A percentile compares a stretch with the other conserved stretches of the same genome.
Evolutionary conservation across 2,329 filamentous ascomycete genomes (phyloP).

Genomic region (Pleoardoris graminearum): DNA sequence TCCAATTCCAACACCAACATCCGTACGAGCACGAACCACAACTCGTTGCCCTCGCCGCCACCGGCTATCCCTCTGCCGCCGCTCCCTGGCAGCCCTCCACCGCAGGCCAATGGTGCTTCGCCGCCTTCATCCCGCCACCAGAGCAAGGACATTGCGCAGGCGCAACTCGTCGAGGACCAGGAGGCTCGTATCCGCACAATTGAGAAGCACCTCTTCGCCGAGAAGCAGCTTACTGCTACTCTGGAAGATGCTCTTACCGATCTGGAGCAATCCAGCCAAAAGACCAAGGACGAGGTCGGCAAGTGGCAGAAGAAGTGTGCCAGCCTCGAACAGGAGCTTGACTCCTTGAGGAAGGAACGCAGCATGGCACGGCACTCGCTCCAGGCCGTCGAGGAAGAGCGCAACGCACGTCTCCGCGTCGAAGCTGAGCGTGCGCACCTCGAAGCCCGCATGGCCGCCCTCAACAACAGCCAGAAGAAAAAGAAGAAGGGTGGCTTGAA

Average conservation of each 20-base stretch:
- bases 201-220: conserved; percentile 93
- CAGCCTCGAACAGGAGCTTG: conserved; percentile 72
- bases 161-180: conserved; percentile 89
- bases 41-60: conserved; percentile 87
- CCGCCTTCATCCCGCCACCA: conserved; percentile 69
- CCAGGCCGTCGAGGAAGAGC: conserved; percentile 94
- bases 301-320: conserved; percentile 84
- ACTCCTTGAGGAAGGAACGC: conserved; percentile 64
- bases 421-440: conserved; percentile 87
- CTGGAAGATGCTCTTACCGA: conserved; percentile 95
- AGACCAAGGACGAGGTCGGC: conserved; percentile 88
- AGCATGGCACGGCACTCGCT: conserved; percentile 66
- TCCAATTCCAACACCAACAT: conserved; percentile 68
- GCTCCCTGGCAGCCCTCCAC: conserved; percentile 62
- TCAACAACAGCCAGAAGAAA: conserved; percentile 88
- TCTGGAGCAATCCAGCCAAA: conserved; percentile 87
- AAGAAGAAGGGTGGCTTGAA: conserved; percentile 95
- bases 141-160: conserved; percentile 78
- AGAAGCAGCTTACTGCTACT: conserved; percentile 94
- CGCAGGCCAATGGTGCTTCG: conserved; percentile 59
- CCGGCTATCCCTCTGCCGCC: conserved; percentile 95
- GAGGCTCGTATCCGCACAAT: conserved; percentile 93
- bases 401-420: conserved; percentile 86
- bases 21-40: conserved; percentile 81
- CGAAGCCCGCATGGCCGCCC: conserved; percentile 74